These are phyloP conservation scores for Penicillium paradoxum DNA, from an alignment of 495 filamentous ascomycete species.

Conservation along the genomic window DNA sequence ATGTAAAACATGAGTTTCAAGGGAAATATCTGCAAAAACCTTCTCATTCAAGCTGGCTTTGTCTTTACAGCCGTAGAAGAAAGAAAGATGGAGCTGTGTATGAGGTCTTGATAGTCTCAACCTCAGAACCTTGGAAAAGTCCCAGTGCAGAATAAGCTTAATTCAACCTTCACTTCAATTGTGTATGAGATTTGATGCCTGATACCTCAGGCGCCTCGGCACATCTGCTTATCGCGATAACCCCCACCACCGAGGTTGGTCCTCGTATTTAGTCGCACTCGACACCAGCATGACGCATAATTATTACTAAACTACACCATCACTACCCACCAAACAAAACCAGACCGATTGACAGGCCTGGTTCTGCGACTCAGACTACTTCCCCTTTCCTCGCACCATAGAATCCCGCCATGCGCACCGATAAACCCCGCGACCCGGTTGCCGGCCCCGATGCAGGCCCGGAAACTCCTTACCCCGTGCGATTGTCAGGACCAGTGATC, in stretches of 20 bases:
- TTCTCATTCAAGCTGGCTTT: no score
- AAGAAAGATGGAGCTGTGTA: no score
- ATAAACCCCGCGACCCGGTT: constrained; percentile 52
- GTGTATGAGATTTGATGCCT: background rate
- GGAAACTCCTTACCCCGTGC: constrained; percentile 71
- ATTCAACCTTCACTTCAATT: background rate
- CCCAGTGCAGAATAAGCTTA: background rate
- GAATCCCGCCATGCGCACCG: constrained; percentile 32
- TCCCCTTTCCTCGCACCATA: background rate
- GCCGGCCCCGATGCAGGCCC: constrained; percentile 70
- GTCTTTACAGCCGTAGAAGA: no score
- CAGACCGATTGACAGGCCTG: background rate
- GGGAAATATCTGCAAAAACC: no score
- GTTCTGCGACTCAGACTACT: background rate
- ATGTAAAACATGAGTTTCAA: no score
- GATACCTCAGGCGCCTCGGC: background rate
- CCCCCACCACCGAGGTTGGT: constrained; percentile 1
- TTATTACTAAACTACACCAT: background rate
- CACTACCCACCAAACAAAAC: background rate
- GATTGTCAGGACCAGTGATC: constrained; percentile 77
- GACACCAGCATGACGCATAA: background rate
- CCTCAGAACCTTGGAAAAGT: no score
- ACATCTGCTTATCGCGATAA: constrained; percentile 3
- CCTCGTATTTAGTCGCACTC: background rate
- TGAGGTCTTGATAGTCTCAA: no score